Evolutionary conservation across 768 basidiomycete species (phyloP), one percentile per base, ranked within the genome.

Genomic region (Boletus reticuloceps): DNA sequence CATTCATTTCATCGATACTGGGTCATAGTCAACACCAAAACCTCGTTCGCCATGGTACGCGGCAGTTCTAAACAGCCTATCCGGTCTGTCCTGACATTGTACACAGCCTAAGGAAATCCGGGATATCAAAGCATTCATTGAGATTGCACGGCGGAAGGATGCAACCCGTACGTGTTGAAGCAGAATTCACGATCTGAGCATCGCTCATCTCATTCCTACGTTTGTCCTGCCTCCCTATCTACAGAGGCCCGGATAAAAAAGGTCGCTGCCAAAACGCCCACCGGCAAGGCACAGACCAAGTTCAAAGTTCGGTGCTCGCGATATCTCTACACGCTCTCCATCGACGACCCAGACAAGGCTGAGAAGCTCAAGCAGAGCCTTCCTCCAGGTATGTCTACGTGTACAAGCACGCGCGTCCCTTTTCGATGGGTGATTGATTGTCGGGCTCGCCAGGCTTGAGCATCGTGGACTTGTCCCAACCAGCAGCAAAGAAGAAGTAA

Each of bases 91-190:
- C 34, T 60, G 38, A 69, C 51, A 39, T 47, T 54, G 36, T 36
- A 50, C 8, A 4, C 68, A 98, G 96, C 94, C 96, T 58, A 94
- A 97, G 79, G 91, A 98, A 85, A 87, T 99, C 79, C 82, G 83
- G 67, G 95, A 98, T 77, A 98, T 98, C 83, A 99, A 98, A 81
- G 82, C 91, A 76, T 98, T 98, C 81, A 91, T 98, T 75, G 89
- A 94, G 79, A 92, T 96, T 74, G 88, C 95, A 53, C 86, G 88
- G 80, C 86, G 96, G 79, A 96, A 94, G 84, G 96, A 97, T 84
- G 97, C 97, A 62, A 85, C 84, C 57, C 86, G 96, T 97, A 70
- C 75, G 95, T 88, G 38, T 41, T 25, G 16, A 17, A 27, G 14
- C n/a, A 17, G 4, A 29, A 11, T 36, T 19, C n/a, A 32, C 5